A percentile compares a stretch with the other conserved stretches of the same genome.
These are phyloP conservation scores for Amoeboaphelidium protococcarum DNA, from an alignment of 371 early-diverging fungal species.

Conservation along the genomic window DNA sequence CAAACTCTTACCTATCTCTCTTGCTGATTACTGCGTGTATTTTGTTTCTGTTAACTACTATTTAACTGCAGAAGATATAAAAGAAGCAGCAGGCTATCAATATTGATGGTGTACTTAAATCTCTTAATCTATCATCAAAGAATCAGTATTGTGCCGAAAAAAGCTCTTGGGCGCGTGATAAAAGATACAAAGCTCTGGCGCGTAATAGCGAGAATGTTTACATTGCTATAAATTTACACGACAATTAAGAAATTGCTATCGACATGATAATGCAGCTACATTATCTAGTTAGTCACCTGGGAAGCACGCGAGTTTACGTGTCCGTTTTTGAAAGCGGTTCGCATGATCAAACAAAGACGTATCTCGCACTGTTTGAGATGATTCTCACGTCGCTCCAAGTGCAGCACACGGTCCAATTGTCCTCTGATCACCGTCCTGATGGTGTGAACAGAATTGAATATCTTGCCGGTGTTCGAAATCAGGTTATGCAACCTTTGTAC, in stretches of 20 bases:
- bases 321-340: conserved; percentile 18
- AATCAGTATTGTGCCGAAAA: too few relatives aligned
- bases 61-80: too few relatives aligned
- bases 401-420: conserved; percentile 5
- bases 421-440: conserved; percentile 2
- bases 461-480: conserved; percentile 17
- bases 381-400: conserved; percentile 7
- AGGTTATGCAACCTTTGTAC: conserved; percentile 14
- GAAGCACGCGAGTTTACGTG: conserved; percentile 7
- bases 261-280: conserved; percentile 11
- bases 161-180: too few relatives aligned
- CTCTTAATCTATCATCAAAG: too few relatives aligned
- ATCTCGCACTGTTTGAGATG: conserved; percentile 4
- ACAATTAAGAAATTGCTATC: conserved; percentile 13
- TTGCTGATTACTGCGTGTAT: too few relatives aligned
- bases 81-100: too few relatives aligned
- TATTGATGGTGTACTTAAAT: too few relatives aligned
- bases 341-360: conserved; percentile 10
- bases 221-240: conserved; percentile 14
- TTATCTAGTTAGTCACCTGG: conserved; percentile 9
- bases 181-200: too few relatives aligned
- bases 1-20: too few relatives aligned
- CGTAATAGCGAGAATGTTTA: too few relatives aligned
- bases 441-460: conserved; percentile 16
- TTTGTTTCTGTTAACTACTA: too few relatives aligned